A percentile compares a stretch with the other conserved stretches of the same genome.
These are phyloP conservation scores for Mariannaea sp. DNA, from an alignment of 2,329 filamentous ascomycete species.

Conservation along the genomic window DNA sequence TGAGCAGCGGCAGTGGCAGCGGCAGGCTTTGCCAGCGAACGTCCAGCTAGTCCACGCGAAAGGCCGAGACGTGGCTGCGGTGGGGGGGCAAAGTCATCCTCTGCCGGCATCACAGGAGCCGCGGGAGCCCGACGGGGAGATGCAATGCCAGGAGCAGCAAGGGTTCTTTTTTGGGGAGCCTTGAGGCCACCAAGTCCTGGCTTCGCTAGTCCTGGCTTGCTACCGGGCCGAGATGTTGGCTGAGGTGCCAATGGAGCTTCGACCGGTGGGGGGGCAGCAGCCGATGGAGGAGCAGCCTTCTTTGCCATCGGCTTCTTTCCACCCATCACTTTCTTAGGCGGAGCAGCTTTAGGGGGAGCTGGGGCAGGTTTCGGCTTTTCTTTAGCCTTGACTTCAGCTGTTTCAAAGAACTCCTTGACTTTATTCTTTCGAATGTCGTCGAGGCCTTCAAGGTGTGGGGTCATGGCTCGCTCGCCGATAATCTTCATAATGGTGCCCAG, in stretches of 20 bases:
- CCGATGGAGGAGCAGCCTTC: constrained; percentile 51
- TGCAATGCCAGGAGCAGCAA: constrained; percentile 54
- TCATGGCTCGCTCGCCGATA: constrained; percentile 95
- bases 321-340: constrained; percentile 54
- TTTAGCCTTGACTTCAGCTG: constrained; percentile 55
- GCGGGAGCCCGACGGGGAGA: constrained; percentile 59
- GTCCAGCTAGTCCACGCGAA: constrained; percentile 80
- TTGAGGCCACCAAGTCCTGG: constrained; percentile 63
- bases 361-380: constrained; percentile 82
- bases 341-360: constrained; percentile 55
- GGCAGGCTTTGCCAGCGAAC: constrained; percentile 79
- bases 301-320: constrained; percentile 51
- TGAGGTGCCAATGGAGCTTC: constrained; percentile 62
- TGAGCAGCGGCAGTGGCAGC: constrained; percentile 56
- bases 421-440: constrained; percentile 96
- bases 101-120: constrained; percentile 54
- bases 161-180: constrained; percentile 60
- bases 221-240: constrained; percentile 56
- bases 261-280: constrained; percentile 51
- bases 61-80: constrained; percentile 67
- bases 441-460: constrained; percentile 84
- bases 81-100: constrained; percentile 65
- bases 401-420: constrained; percentile 88
- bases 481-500: constrained; percentile 98
- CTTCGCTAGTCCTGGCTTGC: constrained; percentile 56